Evolutionary conservation across 2,329 filamentous ascomycete species (phyloP).

Genomic region (Fusarium praegraminearum): DNA sequence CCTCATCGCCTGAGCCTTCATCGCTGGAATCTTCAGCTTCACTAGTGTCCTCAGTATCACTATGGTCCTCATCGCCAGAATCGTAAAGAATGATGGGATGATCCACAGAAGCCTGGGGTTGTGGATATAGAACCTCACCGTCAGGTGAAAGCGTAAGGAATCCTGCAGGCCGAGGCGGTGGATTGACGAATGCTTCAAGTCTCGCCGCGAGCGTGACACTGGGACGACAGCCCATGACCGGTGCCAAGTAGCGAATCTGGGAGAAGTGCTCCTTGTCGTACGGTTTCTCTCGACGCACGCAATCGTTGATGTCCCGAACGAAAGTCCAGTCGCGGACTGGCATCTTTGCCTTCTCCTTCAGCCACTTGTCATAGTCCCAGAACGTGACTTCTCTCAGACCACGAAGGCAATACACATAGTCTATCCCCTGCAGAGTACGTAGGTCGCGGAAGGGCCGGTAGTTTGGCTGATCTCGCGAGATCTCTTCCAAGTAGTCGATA

Average conservation of each 20-base stretch:
- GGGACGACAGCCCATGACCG: constrained; percentile 33
- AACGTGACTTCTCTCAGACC: constrained; percentile 57
- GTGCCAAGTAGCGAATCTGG: constrained; percentile 38
- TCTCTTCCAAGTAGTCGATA: constrained; percentile 40
- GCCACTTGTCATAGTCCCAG: constrained; percentile 55
- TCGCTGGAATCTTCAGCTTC: constrained; percentile 1
- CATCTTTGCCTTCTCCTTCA: not conserved
- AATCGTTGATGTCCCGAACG: constrained; percentile 44
- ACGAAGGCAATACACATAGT: constrained; percentile 59
- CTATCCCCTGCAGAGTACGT: constrained; percentile 58
- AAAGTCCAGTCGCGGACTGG: constrained; percentile 51
- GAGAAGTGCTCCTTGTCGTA: constrained; percentile 12
- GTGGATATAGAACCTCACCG: constrained; percentile 4
- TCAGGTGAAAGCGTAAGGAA: constrained; percentile 18
- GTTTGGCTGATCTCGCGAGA: constrained; percentile 57
- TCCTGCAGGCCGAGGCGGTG: not conserved
- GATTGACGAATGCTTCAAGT: constrained; percentile 4
- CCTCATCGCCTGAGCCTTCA: not conserved
- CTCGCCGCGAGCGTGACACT: not conserved
- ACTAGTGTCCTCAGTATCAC: not conserved
- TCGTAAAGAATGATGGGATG: not conserved
- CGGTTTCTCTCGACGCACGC: constrained; percentile 40
- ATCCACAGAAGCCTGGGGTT: constrained; percentile 9
- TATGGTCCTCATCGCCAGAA: not conserved
- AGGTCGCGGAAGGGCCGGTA: constrained; percentile 53